These are phyloP conservation scores for Penicillium sp. DNA, from an alignment of 2,329 filamentous ascomycete genomes.

Conservation along the genomic window DNA sequence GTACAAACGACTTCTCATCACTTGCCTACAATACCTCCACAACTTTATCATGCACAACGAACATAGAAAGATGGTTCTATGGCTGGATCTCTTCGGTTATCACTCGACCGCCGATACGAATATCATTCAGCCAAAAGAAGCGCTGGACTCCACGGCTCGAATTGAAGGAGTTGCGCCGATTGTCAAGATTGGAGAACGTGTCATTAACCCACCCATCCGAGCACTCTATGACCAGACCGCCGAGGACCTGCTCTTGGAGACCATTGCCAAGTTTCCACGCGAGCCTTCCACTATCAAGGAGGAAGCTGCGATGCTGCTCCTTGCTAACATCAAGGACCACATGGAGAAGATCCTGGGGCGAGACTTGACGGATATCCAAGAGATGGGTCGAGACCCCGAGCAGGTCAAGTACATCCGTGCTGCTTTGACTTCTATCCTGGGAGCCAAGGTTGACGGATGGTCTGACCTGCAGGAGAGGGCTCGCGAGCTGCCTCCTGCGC, in stretches of 20 bases:
- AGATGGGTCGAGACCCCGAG: slow-evolving; percentile 49
- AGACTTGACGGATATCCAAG: slow-evolving; percentile 46
- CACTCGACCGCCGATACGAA: slow-evolving; percentile 50
- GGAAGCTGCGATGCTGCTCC: slow-evolving; percentile 49
- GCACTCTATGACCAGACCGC: slow-evolving; percentile 47
- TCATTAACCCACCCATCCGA: slow-evolving; percentile 45
- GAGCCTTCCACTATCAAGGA: slow-evolving; percentile 49
- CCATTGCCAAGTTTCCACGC: slow-evolving; percentile 46
- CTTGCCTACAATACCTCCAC: slow-evolving; percentile 66
- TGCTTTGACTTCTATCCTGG: slow-evolving; percentile 45
- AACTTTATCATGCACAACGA: slow-evolving; percentile 68
- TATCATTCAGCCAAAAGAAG: slow-evolving; percentile 46
- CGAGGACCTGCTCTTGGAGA: slow-evolving; percentile 46
- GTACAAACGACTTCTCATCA: slow-evolving; percentile 67
- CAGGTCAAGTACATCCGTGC: slow-evolving; percentile 48
- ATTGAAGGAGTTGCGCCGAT: slow-evolving; percentile 44
- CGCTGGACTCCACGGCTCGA: slow-evolving; percentile 40
- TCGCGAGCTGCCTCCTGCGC: slow-evolving; percentile 37
- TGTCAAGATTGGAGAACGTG: slow-evolving; percentile 45
- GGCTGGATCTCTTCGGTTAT: slow-evolving; percentile 66
- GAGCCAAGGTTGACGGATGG: slow-evolving; percentile 49
- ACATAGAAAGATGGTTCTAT: slow-evolving; percentile 64
- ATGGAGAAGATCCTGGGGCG: slow-evolving; percentile 50
- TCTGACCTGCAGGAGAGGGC: slow-evolving; percentile 44
- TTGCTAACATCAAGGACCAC: slow-evolving; percentile 52